Base-by-base conservation (phyloP, 164 flowering plant species). In the Chimonanthus salicifolius region DNA sequence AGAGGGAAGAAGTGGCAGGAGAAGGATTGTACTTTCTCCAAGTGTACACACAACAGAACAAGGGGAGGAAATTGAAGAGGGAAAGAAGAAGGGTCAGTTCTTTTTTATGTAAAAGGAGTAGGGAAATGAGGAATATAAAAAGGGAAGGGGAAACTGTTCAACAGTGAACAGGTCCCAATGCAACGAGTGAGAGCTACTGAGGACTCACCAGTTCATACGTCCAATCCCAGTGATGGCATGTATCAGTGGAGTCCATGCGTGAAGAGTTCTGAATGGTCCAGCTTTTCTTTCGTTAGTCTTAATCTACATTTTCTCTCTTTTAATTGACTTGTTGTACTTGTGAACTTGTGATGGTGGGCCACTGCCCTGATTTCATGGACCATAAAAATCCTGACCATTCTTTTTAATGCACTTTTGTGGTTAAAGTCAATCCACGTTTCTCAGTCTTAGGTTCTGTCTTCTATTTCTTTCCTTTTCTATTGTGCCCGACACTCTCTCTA, bases 151-250 rank as follows among this genome's bases (percentile, higher is more conserved):
- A 70, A 54, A 20, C 21, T 20, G 21, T 20, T 20, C 21, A 20
- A 58, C 3, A 58, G 33, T 5, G 62, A 48, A 49, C 70, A 68
- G 33, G 49, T 68, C 70, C 70, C 70, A 49, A 68, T 49, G 70
- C 70, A 68, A 3, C 16, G 58, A 68, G 54, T 6, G 51, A 43
- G 66, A 7, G 66, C 7, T 33, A 48, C 44, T 18, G 45, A 68
- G 70, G 60, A 54, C 60, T 54, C 16, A 13, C 48, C 44, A 20
- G 44, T 20, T 68, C 70, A 68, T 68, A 49, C 70, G 70, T 68
- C 70, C 70, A 68, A 68, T 68, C 70, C 70, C 47, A 68, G 58
- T 16, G 58, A 49, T 68, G 54, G 70, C 70, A 68, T 68, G 70
- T 49, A n/a, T 68, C 58, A 63, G 70, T 33, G 0, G 16, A 13